These are phyloP conservation scores for Toxoplasma gondii DNA, from an alignment of 169 alveolate species.

Conservation along the genomic window DNA sequence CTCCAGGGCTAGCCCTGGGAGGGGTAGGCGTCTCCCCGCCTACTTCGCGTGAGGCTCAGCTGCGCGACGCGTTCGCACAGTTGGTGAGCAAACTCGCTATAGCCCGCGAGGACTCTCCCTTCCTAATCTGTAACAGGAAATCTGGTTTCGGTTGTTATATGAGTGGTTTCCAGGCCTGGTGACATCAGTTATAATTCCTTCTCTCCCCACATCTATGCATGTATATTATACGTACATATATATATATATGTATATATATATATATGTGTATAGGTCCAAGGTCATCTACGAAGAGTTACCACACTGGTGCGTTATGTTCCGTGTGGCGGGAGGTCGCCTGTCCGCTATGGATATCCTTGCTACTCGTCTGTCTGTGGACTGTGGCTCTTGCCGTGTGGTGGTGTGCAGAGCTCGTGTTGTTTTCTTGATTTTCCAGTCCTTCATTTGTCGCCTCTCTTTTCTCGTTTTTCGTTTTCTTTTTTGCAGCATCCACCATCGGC, in stretches of 20 bases:
- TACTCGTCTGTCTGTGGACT: too few relatives aligned
- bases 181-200: neutral
- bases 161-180: neutral
- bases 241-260: slow-evolving; percentile 23
- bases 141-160: neutral
- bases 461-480: neutral
- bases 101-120: neutral
- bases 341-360: too few relatives aligned
- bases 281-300: neutral
- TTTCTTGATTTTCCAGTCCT: too few relatives aligned
- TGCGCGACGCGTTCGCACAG: neutral
- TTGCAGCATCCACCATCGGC: neutral
- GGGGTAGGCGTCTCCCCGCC: neutral
- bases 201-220: neutral
- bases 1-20: neutral
- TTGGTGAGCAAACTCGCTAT: neutral
- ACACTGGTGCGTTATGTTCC: neutral
- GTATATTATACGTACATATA: neutral
- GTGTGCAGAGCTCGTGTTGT: too few relatives aligned
- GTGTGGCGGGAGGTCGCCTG: neutral
- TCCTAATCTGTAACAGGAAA: neutral
- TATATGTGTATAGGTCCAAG: neutral
- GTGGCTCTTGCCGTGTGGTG: too few relatives aligned
- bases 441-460: too few relatives aligned
- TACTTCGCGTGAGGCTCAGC: slow-evolving; percentile 3